phyloP scores from a whole-genome alignment of 2,329 filamentous ascomycete genomes.

The Pseudogymnoascus sp. region DNA sequence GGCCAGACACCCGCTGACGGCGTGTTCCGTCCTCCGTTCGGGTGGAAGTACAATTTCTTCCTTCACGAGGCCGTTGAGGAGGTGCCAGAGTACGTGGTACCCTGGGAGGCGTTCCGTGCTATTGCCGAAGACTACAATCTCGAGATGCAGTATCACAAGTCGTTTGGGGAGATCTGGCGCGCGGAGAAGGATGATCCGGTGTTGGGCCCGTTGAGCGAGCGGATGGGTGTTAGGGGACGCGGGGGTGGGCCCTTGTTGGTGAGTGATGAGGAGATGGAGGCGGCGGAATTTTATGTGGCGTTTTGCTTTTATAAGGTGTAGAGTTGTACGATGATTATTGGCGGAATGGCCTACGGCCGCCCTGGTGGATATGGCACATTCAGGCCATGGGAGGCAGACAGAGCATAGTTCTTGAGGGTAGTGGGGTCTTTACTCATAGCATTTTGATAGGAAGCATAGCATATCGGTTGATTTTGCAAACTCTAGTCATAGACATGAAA shows the following conservation, averaged over 20 bases:
- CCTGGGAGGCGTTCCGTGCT: slow-evolving; percentile 94
- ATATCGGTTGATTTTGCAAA: background rate
- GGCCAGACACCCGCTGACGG: slow-evolving; percentile 76
- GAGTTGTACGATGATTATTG: background rate
- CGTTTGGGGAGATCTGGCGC: slow-evolving; percentile 86
- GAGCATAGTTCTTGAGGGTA: background rate
- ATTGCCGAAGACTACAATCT: slow-evolving; percentile 95
- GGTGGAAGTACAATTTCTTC: slow-evolving; percentile 97
- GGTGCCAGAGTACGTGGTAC: slow-evolving; percentile 94
- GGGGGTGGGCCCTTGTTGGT: slow-evolving; percentile 59
- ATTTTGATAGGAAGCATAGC: background rate
- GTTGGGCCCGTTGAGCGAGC: slow-evolving; percentile 76
- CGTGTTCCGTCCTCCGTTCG: slow-evolving; percentile 86
- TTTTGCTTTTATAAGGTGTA: slow-evolving; percentile 97
- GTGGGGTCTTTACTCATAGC: background rate
- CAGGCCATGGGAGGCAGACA: background rate
- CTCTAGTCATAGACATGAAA: background rate
- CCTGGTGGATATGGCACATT: background rate
- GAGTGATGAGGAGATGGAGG: slow-evolving; percentile 82
- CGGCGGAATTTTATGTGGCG: slow-evolving; percentile 81
- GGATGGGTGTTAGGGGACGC: slow-evolving; percentile 85
- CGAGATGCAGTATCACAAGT: slow-evolving; percentile 87
- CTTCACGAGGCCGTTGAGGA: slow-evolving; percentile 93
- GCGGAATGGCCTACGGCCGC: background rate
- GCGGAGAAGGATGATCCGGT: slow-evolving; percentile 79